Conservation (phyloP, 192 early-diverging fungal genomes). For the Gryganskiella cystojenkinii region DNA sequence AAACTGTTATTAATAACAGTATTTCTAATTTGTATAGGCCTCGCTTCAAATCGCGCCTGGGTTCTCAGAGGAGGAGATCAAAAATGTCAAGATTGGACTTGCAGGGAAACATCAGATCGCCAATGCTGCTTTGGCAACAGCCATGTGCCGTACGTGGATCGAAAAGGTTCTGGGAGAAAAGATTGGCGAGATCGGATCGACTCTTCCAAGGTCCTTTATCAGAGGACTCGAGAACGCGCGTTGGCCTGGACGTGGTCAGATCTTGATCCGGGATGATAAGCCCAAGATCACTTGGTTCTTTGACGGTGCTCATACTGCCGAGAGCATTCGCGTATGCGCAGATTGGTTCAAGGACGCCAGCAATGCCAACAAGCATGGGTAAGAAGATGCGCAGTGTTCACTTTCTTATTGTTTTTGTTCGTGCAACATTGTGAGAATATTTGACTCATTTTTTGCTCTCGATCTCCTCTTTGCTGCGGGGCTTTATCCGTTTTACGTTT, state of each 20-base stretch:
- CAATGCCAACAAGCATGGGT: constrained; percentile 11
- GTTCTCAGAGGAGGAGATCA: constrained; percentile 23
- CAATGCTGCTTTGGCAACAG: constrained; percentile 86
- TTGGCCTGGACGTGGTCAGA: constrained; percentile 95
- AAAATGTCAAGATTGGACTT: constrained; percentile 67
- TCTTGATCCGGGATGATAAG: constrained; percentile 59
- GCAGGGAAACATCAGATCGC: constrained; percentile 84
- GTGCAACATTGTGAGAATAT: neutral
- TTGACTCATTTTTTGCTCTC: neutral
- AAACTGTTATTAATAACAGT: neutral
- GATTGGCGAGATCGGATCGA: constrained; percentile 20
- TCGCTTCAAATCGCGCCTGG: constrained; percentile 15
- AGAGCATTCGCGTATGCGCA: constrained; percentile 78
- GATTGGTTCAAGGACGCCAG: constrained; percentile 61
- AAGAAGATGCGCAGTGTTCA: neutral
- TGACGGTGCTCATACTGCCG: constrained; percentile 96
- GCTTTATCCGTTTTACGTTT: constrained; percentile 59
- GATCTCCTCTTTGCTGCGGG: neutral
- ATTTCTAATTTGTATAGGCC: neutral
- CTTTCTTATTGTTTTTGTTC: neutral
- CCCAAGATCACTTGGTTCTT: constrained; percentile 76
- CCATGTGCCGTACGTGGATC: constrained; percentile 79
- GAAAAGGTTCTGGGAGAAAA: constrained; percentile 44
- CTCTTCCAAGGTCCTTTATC: constrained; percentile 62
- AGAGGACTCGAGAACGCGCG: constrained; percentile 70